Evolutionary conservation across 768 basidiomycete species (phyloP), one percentile per base, ranked within the genome.

Genomic region (Trametes punicea): DNA sequence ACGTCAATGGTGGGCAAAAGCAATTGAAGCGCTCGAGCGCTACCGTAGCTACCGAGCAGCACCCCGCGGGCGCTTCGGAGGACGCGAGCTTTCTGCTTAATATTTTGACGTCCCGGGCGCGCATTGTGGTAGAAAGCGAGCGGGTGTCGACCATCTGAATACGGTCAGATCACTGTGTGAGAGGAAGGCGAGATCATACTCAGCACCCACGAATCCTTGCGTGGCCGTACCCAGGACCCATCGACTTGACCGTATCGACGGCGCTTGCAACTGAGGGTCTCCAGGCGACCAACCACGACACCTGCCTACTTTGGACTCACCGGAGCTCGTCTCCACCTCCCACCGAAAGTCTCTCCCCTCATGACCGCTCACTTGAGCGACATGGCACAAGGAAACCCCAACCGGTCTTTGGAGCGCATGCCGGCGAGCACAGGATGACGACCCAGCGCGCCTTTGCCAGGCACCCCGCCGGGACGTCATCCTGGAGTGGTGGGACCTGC

Each of bases 401-500:
- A 38, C 15, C 5, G 15, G 16, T 16, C 18, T 21, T 41, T 8
- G 18, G 5, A 40, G 16, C 15, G 39, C 5, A 18, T 23, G 18
- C 18, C 21, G 21, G 40, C 21, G 31, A 31, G 40, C 40, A 41
- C 42, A 44, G 25, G 30, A 51, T 51, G 50, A 51, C 39, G 50
- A 40, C 50, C 42, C 4, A 9, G 21, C 2, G 21, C 41, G 23
- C 21, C 16, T n/a, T 33, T 10, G 15, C 34, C 47, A 48, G 39
- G 38, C 15, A 31, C 27, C 39, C 39, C n/a, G 29, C 29, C 50
- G 50, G 50, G 18, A 51, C 50, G 50, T 51, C 50, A 51, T 51
- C 39, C 39, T 48, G 47, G 50, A 51, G 50, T 27, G 4, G 38
- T 40, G 49, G 49, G 13, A 10, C 26, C 39, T 21, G 16, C 42